These are phyloP conservation scores for Symbiotaphrina buchneri DNA, from an alignment of 495 filamentous ascomycete species.

Conservation along the genomic window DNA sequence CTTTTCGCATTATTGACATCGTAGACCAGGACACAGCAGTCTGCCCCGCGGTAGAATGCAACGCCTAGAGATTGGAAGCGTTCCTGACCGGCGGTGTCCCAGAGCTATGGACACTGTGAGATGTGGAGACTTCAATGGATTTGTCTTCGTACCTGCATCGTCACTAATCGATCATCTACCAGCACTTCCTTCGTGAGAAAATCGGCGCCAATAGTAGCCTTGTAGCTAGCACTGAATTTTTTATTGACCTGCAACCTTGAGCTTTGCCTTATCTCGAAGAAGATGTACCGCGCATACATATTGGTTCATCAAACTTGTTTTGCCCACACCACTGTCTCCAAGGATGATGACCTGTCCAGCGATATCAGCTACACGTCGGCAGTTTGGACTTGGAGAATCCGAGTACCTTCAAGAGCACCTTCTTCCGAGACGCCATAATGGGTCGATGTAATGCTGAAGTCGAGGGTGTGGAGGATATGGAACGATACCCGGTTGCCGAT, in stretches of 20 bases:
- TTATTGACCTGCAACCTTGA: conserved; percentile 67
- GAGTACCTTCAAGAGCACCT: conserved; percentile 83
- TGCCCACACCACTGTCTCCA: conserved; percentile 93
- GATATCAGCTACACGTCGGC: conserved; percentile 9
- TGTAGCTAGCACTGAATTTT: conserved; percentile 99
- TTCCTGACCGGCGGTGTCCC: conserved; percentile 97
- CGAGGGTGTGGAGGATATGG: too few relatives aligned
- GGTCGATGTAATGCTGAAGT: too few relatives aligned
- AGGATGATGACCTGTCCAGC: conserved; percentile 74
- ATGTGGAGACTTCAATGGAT: not conserved
- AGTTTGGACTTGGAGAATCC: not conserved
- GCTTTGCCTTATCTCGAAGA: not conserved
- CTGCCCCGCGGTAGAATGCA: conserved; percentile 92
- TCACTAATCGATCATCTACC: conserved; percentile 90
- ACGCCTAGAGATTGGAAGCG: conserved; percentile 95
- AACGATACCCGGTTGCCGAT: too few relatives aligned
- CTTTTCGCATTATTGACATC: conserved; percentile 99
- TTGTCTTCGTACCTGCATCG: conserved; percentile 64
- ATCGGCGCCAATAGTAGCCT: conserved; percentile 96
- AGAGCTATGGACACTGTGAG: conserved; percentile 37
- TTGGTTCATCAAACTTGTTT: conserved; percentile 99
- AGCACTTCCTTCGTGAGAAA: conserved; percentile 97
- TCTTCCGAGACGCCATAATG: conserved; percentile 79
- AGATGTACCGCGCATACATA: conserved; percentile 42
- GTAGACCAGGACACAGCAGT: conserved; percentile 96